Evolutionary conservation across 2,329 filamentous ascomycete genomes (phyloP).

Genomic region (Aspergillus sp.): DNA sequence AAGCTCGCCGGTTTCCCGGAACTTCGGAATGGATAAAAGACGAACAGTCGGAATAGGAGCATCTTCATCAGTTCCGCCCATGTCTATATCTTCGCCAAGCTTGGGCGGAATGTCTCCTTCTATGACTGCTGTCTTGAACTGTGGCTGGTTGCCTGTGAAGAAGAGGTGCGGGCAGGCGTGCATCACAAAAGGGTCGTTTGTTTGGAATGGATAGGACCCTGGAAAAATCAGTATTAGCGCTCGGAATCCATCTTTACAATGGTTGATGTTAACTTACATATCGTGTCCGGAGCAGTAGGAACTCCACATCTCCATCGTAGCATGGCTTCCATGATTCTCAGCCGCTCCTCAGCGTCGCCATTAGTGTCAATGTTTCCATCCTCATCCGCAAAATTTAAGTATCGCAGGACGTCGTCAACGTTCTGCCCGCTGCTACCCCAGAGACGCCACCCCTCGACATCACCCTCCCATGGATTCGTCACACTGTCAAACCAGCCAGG

Average conservation of each 20-base stretch:
- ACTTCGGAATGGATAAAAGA: slow-evolving; percentile 82
- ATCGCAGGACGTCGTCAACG: slow-evolving; percentile 90
- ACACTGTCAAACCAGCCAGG: slow-evolving; percentile 82
- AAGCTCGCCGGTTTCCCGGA: slow-evolving; percentile 76
- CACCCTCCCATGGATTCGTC: slow-evolving; percentile 92
- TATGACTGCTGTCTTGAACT: slow-evolving; percentile 73
- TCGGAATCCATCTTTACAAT: neutral
- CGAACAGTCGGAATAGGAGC: slow-evolving; percentile 70
- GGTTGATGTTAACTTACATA: slow-evolving; percentile 66
- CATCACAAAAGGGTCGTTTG: slow-evolving; percentile 88
- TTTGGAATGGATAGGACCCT: slow-evolving; percentile 97
- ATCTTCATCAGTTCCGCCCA: slow-evolving; percentile 48
- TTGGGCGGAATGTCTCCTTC: slow-evolving; percentile 50
- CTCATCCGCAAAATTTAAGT: slow-evolving; percentile 63
- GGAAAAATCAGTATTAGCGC: slow-evolving; percentile 18
- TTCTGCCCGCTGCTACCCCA: slow-evolving; percentile 91
- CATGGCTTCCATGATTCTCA: slow-evolving; percentile 94
- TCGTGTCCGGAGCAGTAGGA: slow-evolving; percentile 91
- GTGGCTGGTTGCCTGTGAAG: slow-evolving; percentile 83
- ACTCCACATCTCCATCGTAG: slow-evolving; percentile 89
- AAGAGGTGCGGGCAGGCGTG: slow-evolving; percentile 86
- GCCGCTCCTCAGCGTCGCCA: slow-evolving; percentile 65
- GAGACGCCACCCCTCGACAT: slow-evolving; percentile 86
- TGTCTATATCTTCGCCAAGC: slow-evolving; percentile 39
- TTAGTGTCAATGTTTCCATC: slow-evolving; percentile 33